Conservation (phyloP, 2,329 filamentous ascomycete species). For the Lachnellula arida region DNA sequence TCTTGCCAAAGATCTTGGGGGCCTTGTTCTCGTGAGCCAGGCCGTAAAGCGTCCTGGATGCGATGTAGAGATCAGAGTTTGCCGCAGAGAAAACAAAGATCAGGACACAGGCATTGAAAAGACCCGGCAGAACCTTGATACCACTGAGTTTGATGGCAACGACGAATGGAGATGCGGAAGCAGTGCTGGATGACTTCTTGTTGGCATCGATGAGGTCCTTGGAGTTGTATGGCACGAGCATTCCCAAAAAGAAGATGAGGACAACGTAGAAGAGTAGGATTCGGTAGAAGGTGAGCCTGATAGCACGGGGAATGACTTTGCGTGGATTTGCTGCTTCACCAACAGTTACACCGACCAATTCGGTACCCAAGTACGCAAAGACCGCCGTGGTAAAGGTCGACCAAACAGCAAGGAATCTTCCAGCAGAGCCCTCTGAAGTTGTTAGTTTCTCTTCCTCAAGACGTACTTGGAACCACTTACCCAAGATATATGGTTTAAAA, state of each 20-base stretch:
- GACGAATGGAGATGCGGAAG: conserved; percentile 48
- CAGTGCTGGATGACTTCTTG: conserved; percentile 35
- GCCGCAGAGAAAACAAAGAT: conserved; percentile 61
- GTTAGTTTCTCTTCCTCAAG: neutral
- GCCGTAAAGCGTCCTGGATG: conserved; percentile 50
- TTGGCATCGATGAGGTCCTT: conserved; percentile 48
- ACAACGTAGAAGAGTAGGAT: conserved; percentile 60
- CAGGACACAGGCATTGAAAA: conserved; percentile 65
- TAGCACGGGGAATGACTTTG: conserved; percentile 62
- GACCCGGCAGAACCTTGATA: conserved; percentile 58
- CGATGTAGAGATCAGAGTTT: conserved; percentile 59
- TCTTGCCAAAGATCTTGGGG: conserved; percentile 49
- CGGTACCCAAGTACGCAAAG: conserved; percentile 59
- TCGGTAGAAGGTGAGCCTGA: conserved; percentile 56
- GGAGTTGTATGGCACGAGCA: conserved; percentile 63
- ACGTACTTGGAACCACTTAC: conserved; percentile 41
- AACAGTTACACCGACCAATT: conserved; percentile 58
- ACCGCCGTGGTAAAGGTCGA: conserved; percentile 45
- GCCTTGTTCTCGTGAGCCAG: conserved; percentile 56
- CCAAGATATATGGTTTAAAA: conserved; percentile 37
- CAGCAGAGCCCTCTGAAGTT: conserved; percentile 31
- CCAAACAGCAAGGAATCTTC: conserved; percentile 56
- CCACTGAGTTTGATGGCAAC: conserved; percentile 60
- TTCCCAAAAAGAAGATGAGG: conserved; percentile 56
- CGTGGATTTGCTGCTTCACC: conserved; percentile 61